Evolutionary conservation across 192 early-diverging fungal genomes (phyloP), one percentile per base, ranked within the genome.

Genomic region (Rhizophagus clarus): DNA sequence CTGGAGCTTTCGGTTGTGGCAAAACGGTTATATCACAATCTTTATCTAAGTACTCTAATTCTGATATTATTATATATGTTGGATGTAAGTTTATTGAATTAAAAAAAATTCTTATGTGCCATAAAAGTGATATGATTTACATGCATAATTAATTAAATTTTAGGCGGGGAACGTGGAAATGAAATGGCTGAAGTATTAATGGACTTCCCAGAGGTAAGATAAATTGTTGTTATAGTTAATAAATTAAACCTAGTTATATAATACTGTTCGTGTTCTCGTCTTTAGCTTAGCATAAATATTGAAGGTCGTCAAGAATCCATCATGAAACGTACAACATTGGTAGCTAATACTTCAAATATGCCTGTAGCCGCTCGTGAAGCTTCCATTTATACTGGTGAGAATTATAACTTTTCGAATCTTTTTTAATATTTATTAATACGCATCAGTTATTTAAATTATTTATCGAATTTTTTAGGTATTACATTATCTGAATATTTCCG

Each of bases 291-390:
- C 1, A 97, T 97, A 75, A 95, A 96, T 79, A 88, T 98, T 37
- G 93, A 98, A 37, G 98, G 97, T 34, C 94, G 95, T 67, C 89
- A 98, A 84, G 98, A 99, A 85, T 95, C 97, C 28, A 99, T 99
- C 83, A 99, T 99, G 98, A 95, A 99, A 92, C 94, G 98, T 84
- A 99, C 98, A 20, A 96, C 97, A 29, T 92, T 99, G 37, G 96
- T 99, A 10, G 98, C 98, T 64, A 99, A 99, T 88, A 99, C 98
- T 29, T 99, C 97, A 84, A 99, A 99, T 92, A 99, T 99, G 98
- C 98, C 98, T 81, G 98, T 99, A 51, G 96, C 98, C 80, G 98
- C 98, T 78, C 96, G 98, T 87, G 98, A 99, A 88, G 98, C 98
- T 22, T 99, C 97, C 37, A 99, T 99, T 83, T 99, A 99, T 91